A percentile compares a stretch with the other conserved stretches of the same genome.
Conservation (phyloP, 2,329 filamentous ascomycete species). For the Ceratocystis papillata region DNA sequence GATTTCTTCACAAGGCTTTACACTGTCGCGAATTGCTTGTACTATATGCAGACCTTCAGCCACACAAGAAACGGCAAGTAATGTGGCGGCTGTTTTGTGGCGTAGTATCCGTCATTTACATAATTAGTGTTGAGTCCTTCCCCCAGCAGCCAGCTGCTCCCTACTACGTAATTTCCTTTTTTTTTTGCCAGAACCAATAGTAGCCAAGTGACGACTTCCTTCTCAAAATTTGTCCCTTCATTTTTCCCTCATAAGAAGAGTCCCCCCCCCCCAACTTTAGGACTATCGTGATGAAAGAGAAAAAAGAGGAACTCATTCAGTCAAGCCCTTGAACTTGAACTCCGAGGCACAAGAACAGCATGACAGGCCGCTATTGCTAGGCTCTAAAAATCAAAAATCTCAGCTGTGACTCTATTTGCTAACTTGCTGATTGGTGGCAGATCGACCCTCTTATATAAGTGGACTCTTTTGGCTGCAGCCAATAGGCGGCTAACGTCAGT, state of each 20-base stretch:
- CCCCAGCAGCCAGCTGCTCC: no score
- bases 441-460: background rate
- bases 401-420: background rate
- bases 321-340: no score
- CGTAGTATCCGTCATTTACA: no score
- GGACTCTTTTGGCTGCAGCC: background rate
- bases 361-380: no score
- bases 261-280: no score
- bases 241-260: no score
- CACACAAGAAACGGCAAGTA: background rate
- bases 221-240: no score
- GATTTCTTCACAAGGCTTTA: background rate
- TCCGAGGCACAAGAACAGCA: no score
- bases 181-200: no score
- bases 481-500: background rate
- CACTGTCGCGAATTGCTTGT: background rate
- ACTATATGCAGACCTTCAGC: background rate
- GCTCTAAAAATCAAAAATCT: background rate
- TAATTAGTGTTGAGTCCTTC: no score
- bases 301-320: background rate
- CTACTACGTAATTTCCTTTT: no score
- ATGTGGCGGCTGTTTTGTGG: background rate
- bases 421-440: slow-evolving; percentile 9
- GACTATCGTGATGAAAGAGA: background rate
- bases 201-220: no score